Base-by-base conservation (phyloP, 2,329 filamentous ascomycete species). In the Ophiosphaerella herpotricha region DNA sequence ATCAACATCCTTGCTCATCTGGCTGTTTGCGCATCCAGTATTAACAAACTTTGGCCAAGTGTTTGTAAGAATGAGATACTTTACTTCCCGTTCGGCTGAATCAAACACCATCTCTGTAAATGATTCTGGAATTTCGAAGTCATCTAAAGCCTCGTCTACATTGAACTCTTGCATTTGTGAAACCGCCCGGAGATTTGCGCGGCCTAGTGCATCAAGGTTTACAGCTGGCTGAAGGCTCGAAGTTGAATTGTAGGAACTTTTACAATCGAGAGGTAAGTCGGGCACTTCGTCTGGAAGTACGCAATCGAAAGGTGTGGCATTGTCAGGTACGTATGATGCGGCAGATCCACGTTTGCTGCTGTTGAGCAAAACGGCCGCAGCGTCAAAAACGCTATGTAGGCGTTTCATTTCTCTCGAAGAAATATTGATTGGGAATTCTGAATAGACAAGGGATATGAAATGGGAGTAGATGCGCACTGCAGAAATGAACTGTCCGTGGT, bases 1-100 rank as follows among this genome's bases (percentile, higher is more conserved):
- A 18, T 55, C 60, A 18, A 16, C 35, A 14, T 61, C 51, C 38
- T 41, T 57, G 41, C 52, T 59, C 44, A 50, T 39, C 41, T 56
- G 56, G 45, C 58, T 61, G 12, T 56, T 61, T 7, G 55, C 56
- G n/a, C 54, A 55, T 41, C 55, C 57, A 33, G 60, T 48, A 48
- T 67, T 68, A 14, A 72, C 65, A 46, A 70, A 72, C 48, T 70
- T 72, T 1, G 68, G 68, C 69, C 70, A 72, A 0, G 68, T 72
- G 37, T 72, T 72, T 6, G 66, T 71, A 7, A 72, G 60, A 5
- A 70, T 61, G 8, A 72, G 57, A 38, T 72, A 72, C 48, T 72
- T 72, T 53, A 71, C 70, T 51, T 68, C 66, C 8, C 45, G 55
- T 56, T 72, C 68, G 3, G 68, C 66, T 4, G 43, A 39, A 39